Conservation (phyloP, 164 flowering plant species). For the Umbellularia californica region DNA sequence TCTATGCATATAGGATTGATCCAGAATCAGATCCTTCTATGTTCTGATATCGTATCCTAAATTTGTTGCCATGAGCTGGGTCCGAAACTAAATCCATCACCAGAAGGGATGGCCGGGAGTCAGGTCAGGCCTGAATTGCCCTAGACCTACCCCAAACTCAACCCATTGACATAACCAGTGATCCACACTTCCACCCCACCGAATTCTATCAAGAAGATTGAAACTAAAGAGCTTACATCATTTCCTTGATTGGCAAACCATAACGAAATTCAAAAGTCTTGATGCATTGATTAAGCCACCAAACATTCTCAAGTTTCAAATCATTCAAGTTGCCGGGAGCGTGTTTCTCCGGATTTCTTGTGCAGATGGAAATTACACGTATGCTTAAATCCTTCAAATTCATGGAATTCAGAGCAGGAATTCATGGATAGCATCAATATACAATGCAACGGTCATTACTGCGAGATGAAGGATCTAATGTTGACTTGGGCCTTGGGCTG, state of each 20-base stretch:
- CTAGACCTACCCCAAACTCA: no score
- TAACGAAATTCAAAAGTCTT: neutral
- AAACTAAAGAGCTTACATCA: neutral
- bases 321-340: neutral
- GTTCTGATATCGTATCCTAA: no score
- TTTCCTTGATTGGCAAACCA: neutral
- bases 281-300: neutral
- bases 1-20: no score
- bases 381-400: neutral
- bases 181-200: neutral
- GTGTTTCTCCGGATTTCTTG: constrained; percentile 10
- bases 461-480: neutral
- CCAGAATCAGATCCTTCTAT: no score
- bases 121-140: no score
- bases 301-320: neutral
- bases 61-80: no score
- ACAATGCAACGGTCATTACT: neutral
- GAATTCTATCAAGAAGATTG: neutral
- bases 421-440: neutral
- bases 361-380: neutral
- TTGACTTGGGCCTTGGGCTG: neutral
- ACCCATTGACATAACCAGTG: neutral
- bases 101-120: no score
- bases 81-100: no score
- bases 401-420: constrained; percentile 12